These are phyloP conservation scores for Puccinia coronata DNA, from an alignment of 1,284 basidiomycete genomes.

Conservation along the genomic window DNA sequence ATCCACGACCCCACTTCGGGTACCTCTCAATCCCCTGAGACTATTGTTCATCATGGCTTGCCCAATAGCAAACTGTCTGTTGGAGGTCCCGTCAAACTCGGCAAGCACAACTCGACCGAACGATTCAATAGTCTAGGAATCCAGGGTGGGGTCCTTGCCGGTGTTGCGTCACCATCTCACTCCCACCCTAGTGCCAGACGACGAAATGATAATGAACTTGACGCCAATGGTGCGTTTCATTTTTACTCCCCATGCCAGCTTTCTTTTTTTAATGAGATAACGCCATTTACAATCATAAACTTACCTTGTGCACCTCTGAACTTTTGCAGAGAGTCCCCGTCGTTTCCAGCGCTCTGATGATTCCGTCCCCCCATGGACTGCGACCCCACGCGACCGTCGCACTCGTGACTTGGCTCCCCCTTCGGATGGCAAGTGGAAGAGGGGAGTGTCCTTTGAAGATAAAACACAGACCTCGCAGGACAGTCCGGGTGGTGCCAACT, in stretches of 20 bases:
- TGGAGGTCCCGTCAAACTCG: constrained; percentile 35
- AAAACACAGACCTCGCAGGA: constrained; percentile 25
- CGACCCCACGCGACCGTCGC: constrained; percentile 35
- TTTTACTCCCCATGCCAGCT: not conserved
- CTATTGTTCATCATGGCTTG: not conserved
- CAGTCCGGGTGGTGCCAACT: constrained; percentile 11
- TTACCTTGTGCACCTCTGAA: not conserved
- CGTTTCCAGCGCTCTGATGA: constrained; percentile 33
- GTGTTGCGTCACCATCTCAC: constrained; percentile 31
- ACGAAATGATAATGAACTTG: constrained; percentile 28
- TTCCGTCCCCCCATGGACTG: constrained; percentile 16
- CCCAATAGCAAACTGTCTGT: constrained; percentile 31
- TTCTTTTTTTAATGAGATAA: not conserved
- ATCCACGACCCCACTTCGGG: not conserved
- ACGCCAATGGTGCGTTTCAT: constrained; percentile 23
- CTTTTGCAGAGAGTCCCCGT: constrained; percentile 13
- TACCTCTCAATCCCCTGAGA: constrained; percentile 14
- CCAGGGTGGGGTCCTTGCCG: constrained; percentile 45
- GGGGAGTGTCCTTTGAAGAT: constrained; percentile 40
- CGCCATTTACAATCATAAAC: not conserved
- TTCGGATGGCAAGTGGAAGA: constrained; percentile 46
- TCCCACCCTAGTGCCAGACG: constrained; percentile 24
- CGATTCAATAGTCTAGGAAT: constrained; percentile 45
- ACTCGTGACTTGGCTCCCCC: constrained; percentile 29
- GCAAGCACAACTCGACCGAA: constrained; percentile 39